These are phyloP conservation scores for Cryptosporidium canis DNA, from an alignment of 169 alveolate species.

Conservation along the genomic window DNA sequence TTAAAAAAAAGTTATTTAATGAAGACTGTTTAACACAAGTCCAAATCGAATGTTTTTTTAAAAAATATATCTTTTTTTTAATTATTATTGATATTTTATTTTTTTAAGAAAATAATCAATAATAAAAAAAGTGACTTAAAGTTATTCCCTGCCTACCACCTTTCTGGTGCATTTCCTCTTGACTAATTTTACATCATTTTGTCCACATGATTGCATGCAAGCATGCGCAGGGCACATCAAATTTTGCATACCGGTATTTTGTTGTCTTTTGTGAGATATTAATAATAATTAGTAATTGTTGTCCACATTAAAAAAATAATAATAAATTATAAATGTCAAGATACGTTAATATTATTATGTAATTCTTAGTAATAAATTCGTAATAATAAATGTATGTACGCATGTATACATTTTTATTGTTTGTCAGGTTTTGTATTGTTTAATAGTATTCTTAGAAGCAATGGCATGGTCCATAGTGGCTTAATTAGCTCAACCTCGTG, in stretches of 20 bases:
- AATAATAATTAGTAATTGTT: neutral
- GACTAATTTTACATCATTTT: neutral
- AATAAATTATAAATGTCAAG: neutral
- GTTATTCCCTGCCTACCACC: neutral
- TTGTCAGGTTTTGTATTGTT: neutral
- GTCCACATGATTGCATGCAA: slow-evolving; percentile 66
- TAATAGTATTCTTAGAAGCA: slow-evolving; percentile 1
- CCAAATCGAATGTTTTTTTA: neutral
- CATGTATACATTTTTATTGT: neutral
- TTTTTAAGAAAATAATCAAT: neutral
- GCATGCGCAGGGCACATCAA: slow-evolving; percentile 10
- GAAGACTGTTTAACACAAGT: slow-evolving; percentile 1
- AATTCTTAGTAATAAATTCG: neutral
- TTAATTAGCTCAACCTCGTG: slow-evolving; percentile 60
- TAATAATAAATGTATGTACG: neutral
- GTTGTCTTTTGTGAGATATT: neutral
- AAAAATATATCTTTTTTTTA: neutral
- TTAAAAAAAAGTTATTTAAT: neutral
- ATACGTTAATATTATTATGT: neutral
- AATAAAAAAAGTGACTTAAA: slow-evolving; percentile 1
- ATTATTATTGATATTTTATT: slow-evolving; percentile 15
- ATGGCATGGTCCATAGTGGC: slow-evolving; percentile 60
- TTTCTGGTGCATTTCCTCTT: slow-evolving; percentile 20
- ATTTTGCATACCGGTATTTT: slow-evolving; percentile 14
- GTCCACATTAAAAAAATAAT: neutral